Conservation (phyloP, 208 protist genomes). For the Leishmania tarentolae region DNA sequence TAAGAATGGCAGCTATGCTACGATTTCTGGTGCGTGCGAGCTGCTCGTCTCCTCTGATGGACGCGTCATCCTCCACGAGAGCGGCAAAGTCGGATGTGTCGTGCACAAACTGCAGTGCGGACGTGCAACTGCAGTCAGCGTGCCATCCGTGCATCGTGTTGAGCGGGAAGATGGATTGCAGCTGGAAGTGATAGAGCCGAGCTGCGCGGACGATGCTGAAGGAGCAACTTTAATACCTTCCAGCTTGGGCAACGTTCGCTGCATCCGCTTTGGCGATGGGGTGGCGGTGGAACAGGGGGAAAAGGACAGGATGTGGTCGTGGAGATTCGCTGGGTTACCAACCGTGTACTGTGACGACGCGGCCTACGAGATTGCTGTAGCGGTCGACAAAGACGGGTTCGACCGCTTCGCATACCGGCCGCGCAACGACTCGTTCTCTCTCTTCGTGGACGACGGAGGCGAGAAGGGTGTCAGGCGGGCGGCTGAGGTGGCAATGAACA, state of each 20-base stretch:
- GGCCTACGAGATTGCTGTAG: background rate
- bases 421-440: constrained; percentile 7
- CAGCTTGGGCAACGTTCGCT: background rate
- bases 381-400: constrained; percentile 7
- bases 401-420: constrained; percentile 23
- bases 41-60: constrained; percentile 20
- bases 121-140: constrained; percentile 2
- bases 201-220: background rate
- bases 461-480: constrained; percentile 24
- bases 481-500: background rate
- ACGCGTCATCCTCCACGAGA: constrained; percentile 14
- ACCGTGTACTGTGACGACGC: constrained; percentile 11
- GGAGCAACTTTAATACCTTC: background rate
- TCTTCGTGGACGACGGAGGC: constrained; percentile 25
- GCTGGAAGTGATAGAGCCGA: background rate
- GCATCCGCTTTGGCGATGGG: constrained; percentile 19
- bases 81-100: background rate
- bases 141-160: background rate
- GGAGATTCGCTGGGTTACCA: constrained; percentile 31
- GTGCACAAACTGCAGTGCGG: constrained; percentile 21
- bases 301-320: constrained; percentile 10
- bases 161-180: constrained; percentile 27
- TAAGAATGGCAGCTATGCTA: constrained; percentile 46
- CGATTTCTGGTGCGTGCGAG: background rate
- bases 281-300: constrained; percentile 6